Base-by-base conservation (phyloP, 1,284 basidiomycete genomes). In the Mycosarcoma mackinlayi region DNA sequence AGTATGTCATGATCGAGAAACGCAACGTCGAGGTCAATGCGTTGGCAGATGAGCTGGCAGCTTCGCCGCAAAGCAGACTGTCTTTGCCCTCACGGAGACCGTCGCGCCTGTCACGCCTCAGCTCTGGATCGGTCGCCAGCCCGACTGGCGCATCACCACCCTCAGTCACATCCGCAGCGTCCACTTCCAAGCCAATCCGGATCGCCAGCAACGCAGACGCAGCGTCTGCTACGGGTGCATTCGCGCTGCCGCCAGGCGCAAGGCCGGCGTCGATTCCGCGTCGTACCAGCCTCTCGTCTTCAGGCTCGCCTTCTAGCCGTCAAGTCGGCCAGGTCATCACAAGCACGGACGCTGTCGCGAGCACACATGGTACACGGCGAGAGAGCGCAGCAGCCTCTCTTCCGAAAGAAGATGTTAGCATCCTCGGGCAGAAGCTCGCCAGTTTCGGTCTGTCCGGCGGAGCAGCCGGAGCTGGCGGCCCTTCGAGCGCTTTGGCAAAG, bases 1-100 rank as follows among this genome's bases (percentile, higher is more conserved):
- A 87, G 48, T 88, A 87, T 70, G 86, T 87, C 5, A 85, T 88
- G 31, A 85, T 88, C 13, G 86, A 88, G 78, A 88, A 87, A 79
- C 81, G 85, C 30, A 86, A 85, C 3, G 86, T 87, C 11, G 86
- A 88, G 77, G 85, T 87, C 67, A 87, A 87, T 55, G 85, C 85
- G 9, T 76, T 87, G 11, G 87, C 86, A 5, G 87, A 87, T 74
- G 86, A 75, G 34, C 40, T 77, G 28, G 70, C 70, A n/a, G 56
- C 66, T 8, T 68, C 65, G 6, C 70, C 70, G 5, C 67, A 62
- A 50, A 61, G 37, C 38, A 57, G 58, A 39, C 45, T 55, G 24
- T 40, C 61, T 4, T 34, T 55, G 4, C 47, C 61, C 9, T 59
- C 64, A 6, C 66, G 76, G 11, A 37, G 76, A 35, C 71, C 76